Conservation (phyloP, 2,329 filamentous ascomycete species). For the Sarocladium oryzae region DNA sequence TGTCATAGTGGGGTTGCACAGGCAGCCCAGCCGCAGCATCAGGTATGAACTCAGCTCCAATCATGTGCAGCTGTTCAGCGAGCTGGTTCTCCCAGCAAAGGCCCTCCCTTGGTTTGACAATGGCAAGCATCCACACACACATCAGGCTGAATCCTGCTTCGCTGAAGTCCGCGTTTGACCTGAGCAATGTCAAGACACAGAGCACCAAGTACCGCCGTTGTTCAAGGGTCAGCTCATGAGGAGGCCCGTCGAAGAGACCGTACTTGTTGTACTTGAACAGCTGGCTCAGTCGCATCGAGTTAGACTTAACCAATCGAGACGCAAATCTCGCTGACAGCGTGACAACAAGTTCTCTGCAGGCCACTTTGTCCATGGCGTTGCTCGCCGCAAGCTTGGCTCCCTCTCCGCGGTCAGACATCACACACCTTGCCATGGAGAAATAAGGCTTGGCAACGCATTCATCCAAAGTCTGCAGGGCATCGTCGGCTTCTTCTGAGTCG, state of each 20-base stretch:
- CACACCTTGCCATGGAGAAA: slow-evolving; percentile 39
- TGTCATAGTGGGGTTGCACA: slow-evolving; percentile 38
- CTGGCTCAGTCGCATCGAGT: slow-evolving; percentile 35
- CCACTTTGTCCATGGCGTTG: slow-evolving; percentile 16
- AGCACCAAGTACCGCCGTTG: slow-evolving; percentile 42
- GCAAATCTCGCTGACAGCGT: slow-evolving; percentile 39
- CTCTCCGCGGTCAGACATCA: slow-evolving; percentile 22
- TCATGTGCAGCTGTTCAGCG: slow-evolving; percentile 37
- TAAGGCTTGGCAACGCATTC: slow-evolving; percentile 39
- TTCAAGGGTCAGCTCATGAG: slow-evolving; percentile 28
- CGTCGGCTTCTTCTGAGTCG: slow-evolving; percentile 37
- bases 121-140: slow-evolving; percentile 45
- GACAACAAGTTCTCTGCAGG: slow-evolving; percentile 39
- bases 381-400: slow-evolving; percentile 12
- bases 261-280: slow-evolving; percentile 43
- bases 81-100: slow-evolving; percentile 44
- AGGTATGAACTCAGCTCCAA: slow-evolving; percentile 37
- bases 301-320: slow-evolving; percentile 36
- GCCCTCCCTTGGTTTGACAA: slow-evolving; percentile 42
- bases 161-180: slow-evolving; percentile 41
- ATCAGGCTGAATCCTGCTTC: slow-evolving; percentile 38
- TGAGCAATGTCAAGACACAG: slow-evolving; percentile 45
- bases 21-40: slow-evolving; percentile 29
- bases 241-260: slow-evolving; percentile 39
- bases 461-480: slow-evolving; percentile 41